These are phyloP conservation scores for Cercospora sojina DNA, from an alignment of 2,329 filamentous ascomycete genomes.

Conservation along the genomic window DNA sequence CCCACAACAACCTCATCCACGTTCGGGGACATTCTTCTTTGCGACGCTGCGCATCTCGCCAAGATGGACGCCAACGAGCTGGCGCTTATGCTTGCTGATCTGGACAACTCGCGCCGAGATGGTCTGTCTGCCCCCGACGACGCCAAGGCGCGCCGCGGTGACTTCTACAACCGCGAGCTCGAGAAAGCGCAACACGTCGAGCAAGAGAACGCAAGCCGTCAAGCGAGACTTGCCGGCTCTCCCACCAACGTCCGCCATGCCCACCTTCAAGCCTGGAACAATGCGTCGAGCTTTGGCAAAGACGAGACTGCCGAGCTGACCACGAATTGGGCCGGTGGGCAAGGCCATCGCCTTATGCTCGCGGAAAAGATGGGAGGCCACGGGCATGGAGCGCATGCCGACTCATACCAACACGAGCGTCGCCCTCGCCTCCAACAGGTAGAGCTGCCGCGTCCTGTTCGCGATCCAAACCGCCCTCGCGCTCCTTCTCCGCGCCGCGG, in stretches of 20 bases:
- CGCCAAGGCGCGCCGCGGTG: neutral
- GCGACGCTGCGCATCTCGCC: neutral
- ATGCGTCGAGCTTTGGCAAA: slow-evolving; percentile 12
- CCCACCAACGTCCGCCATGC: slow-evolving; percentile 3
- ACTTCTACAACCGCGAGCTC: neutral
- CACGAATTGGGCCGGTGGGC: slow-evolving; percentile 20
- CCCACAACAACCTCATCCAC: neutral
- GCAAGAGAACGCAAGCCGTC: neutral
- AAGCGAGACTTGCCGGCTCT: neutral
- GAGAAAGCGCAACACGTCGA: neutral
- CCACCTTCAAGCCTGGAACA: slow-evolving; percentile 16
- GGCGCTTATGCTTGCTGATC: slow-evolving; percentile 30
- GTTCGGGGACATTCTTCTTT: neutral
- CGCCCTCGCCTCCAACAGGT: neutral
- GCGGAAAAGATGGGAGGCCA: neutral
- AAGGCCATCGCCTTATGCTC: slow-evolving; percentile 25
- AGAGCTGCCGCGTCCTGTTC: neutral
- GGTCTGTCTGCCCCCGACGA: slow-evolving; percentile 23
- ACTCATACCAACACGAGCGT: neutral
- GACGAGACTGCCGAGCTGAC: slow-evolving; percentile 18
- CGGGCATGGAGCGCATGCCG: neutral
- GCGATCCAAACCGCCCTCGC: neutral
- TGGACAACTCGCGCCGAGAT: slow-evolving; percentile 28
- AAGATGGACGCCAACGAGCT: slow-evolving; percentile 14
- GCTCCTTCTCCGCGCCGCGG: slow-evolving; percentile 8